Evolutionary conservation across 352 stramenopile species (phyloP), one percentile per base, ranked within the genome.

Genomic region (Phytophthora hibernalis): DNA sequence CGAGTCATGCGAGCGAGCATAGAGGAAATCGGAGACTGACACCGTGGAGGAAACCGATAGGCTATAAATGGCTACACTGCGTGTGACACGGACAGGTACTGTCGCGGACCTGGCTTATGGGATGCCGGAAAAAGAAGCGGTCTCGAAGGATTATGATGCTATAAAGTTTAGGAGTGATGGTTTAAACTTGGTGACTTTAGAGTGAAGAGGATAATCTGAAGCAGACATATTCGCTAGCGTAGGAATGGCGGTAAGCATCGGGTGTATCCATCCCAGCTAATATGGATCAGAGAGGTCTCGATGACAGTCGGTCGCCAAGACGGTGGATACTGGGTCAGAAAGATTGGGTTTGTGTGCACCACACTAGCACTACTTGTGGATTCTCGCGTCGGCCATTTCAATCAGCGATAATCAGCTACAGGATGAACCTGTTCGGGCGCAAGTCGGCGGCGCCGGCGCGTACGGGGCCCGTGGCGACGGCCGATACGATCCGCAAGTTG

Each of bases 401-500:
- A 43, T 12, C 15, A 22, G 47, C n/a, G n/a, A n/a, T n/a, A n/a
- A n/a, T n/a, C n/a, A n/a, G n/a, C n/a, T n/a, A n/a, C n/a, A n/a
- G 24, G 15, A 97, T 97, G 89, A 96, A 96, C 65, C 73, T 96
- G 64, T 97, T 97, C 61, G 87, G 89, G 2, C 85, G 87, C 37
- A 95, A 95, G 68, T 73, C 80, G 20, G 77, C 89, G 43, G 60
- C 83, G 18, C 80, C 87, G 0, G 73, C 69, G 70, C 73, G 76
- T 20, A 76, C 80, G 38, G 76, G 74, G 21, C 83, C 85, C 24
- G 68, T 82, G 35, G 85, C 85, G 10, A 94, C 90, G 12, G 92
- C 90, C 40, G 83, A 95, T 15, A 97, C 92, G 50, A 98, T 98
- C 68, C 80, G 92, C 53, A 96, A 95, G 74, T 73, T 98, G 24